phyloP scores from a whole-genome alignment of 139 green algal genomes.

The Zygnema cylindricum region DNA sequence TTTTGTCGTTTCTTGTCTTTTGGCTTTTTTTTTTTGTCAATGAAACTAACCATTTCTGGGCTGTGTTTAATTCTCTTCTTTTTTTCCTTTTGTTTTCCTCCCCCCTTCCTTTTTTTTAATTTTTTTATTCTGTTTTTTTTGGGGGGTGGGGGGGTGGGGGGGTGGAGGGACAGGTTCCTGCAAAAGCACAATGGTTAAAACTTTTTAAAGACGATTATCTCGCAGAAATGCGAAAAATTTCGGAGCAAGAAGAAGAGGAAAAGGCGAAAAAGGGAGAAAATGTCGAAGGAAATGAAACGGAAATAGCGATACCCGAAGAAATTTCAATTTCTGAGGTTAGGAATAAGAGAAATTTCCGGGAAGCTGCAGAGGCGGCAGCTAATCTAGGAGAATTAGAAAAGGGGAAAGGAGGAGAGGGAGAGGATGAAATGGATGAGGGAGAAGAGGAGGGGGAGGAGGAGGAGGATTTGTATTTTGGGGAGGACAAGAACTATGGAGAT shows the following conservation, averaged over 20 bases:
- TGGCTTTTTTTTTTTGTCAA: no score
- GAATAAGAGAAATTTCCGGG: neutral
- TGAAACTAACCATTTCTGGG: neutral
- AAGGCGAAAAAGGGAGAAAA: neutral
- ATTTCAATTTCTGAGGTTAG: neutral
- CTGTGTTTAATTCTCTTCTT: neutral
- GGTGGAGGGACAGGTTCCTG: no score
- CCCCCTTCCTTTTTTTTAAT: neutral
- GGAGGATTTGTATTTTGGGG: no score
- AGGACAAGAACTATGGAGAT: neutral
- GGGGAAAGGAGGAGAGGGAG: slow-evolving; percentile 25
- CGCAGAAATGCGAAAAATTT: slow-evolving; percentile 4
- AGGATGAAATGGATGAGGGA: slow-evolving; percentile 25
- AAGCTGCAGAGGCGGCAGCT: slow-evolving; percentile 31
- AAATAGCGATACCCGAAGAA: neutral
- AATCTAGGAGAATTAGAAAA: neutral
- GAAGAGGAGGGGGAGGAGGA: slow-evolving; percentile 11
- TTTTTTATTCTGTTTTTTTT: no score
- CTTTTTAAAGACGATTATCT: slow-evolving; percentile 47
- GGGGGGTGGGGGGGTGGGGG: no score
- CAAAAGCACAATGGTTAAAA: slow-evolving; percentile 27
- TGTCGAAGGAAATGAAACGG: neutral
- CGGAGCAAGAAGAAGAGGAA: slow-evolving; percentile 12
- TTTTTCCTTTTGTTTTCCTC: neutral
- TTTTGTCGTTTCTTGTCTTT: no score